Evolutionary conservation across 208 protist genomes (phyloP), one percentile per base, ranked within the genome.

Genomic region (Trypanosoma avium): DNA sequence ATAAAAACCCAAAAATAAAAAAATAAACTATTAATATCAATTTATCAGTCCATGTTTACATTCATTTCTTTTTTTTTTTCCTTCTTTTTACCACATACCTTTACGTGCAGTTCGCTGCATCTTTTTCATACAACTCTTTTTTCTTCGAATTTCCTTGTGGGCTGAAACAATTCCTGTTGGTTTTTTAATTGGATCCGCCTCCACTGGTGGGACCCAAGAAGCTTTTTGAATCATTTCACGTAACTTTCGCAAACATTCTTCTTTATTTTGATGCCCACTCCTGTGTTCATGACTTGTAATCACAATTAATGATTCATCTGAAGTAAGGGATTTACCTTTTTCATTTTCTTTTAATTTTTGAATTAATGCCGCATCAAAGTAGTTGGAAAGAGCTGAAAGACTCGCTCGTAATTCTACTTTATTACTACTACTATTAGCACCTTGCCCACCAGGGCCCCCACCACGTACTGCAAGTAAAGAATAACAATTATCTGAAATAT

Each of bases 371-470:
- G 77, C 77, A 30, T 91, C 85, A 49, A 92, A 84, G 42, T 73
- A 67, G 15, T 72, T 69, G 0, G 53, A 60, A 21, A 95, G 71
- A 35, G 70, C 47, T 12, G 72, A 63, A 26, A 95, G n/a, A 42
- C 75, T 74, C 8, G 77, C 78, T 13, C 86, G 82, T 55, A 95
- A 54, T 61, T 95, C 86, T 27, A 95, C 82, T 60, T 95, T 95
- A 70, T 86, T 95, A 71, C 89, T 95, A 72, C 75, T 85, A 67
- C 84, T 90, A 70, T 95, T 90, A 27, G 73, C 70, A 38, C 85
- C 89, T 52, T 95, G 89, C 6, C 89, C 89, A 21, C 89, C 89
- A 4, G 89, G 89, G 24, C 89, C 89, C 33, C 84, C 82, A 24
- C 89, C 89, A 22, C 89, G 85, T 70, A 77, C 71, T 10, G 77